Evolutionary conservation across 306 rosid species (phyloP), one percentile per base, ranked within the genome.

Genomic region (Cucurbita maxima): DNA sequence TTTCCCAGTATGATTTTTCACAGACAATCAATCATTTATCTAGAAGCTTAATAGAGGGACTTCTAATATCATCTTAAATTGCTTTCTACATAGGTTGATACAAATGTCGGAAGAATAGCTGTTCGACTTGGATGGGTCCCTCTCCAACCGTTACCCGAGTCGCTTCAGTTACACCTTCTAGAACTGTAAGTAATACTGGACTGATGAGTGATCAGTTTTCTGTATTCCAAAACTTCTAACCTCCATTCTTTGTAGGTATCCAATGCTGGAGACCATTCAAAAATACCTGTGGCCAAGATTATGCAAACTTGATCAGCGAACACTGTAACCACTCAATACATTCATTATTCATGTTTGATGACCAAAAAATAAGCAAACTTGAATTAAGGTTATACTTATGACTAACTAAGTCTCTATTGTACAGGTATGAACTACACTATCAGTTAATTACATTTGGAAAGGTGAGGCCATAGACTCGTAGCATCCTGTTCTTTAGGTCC

Each of bases 81-180:
- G 44, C 62, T 61, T 53, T 44, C 77, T 62, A 60, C 47, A 56
- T 70, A 94, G 98, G 98, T 94, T 83, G 98, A 94, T 81, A 94
- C 97, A 80, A 94, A 94, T 79, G 98, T 94, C 54, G 98, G 97
- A 87, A 89, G 97, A 79, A 90, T 94, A 81, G 98, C 97, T 10
- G 98, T 94, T 75, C 84, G 98, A 77, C 96, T 94, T 36, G 97
- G 98, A 75, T 94, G 98, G 98, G 97, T 94, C 51, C 98, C 98
- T 54, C 90, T 94, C 79, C 95, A 84, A 77, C 97, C 98, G 25
- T 87, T 94, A 76, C 98, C 98, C 7, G 98, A 90, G 85, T 71
- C 89, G 41, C 88, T 94, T 67, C 98, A 94, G 45, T 51, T 94
- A 72, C 98, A 90, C 81, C 96, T 89, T 75, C 92, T 94, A 64